Base-by-base conservation (phyloP, 495 filamentous ascomycete species). In the Neurospora tetraspora region DNA sequence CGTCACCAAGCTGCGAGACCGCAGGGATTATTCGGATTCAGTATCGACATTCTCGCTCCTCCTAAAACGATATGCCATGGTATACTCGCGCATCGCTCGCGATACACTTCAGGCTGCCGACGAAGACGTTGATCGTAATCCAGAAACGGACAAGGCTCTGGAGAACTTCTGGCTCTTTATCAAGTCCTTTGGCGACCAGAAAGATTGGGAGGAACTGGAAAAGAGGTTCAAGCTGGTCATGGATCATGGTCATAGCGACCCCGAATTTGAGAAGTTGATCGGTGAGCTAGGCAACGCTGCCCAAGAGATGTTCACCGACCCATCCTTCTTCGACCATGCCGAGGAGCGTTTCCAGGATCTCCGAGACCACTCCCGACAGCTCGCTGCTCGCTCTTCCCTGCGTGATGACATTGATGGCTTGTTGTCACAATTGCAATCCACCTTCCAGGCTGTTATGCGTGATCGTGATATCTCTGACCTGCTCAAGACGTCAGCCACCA, bases 281-380 rank as follows among this genome's bases (percentile, higher is more conserved):
- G 84, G 82, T 11, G 91, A 94, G 36, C 81, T 94, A 6, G 91
- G 91, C 1, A 86, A 86, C 69, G 88, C 91, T 5, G 75, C 96
- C 5, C 91, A 96, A 78, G 90, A 92, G 69, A 88, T 98, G 79
- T 83, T 97, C n/a, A 96, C 88, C 0, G 91, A 98, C 75, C 94
- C 94, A 0, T 85, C 88, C 3, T 97, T 96, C 78, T 91, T 96
- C 74, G 90, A 92, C 59, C 85, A 91, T 20, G 89, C 89, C 2
- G 82, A 85, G 27, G 84, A 92, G 76, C 93, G 92, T 70, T 84
- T 97, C 40, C 82, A 89, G 69, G 89, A 93, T 68, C 84, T 97
- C 8, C 88, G 90, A 59, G 85, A 87, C 71, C 90, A 91, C 78
- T 90, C 89, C 11, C 87, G 89, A 65, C 80, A 89, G 42, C 80